These are phyloP conservation scores for Pseudocercospora macadamiae DNA, from an alignment of 2,329 filamentous ascomycete species.

Conservation along the genomic window DNA sequence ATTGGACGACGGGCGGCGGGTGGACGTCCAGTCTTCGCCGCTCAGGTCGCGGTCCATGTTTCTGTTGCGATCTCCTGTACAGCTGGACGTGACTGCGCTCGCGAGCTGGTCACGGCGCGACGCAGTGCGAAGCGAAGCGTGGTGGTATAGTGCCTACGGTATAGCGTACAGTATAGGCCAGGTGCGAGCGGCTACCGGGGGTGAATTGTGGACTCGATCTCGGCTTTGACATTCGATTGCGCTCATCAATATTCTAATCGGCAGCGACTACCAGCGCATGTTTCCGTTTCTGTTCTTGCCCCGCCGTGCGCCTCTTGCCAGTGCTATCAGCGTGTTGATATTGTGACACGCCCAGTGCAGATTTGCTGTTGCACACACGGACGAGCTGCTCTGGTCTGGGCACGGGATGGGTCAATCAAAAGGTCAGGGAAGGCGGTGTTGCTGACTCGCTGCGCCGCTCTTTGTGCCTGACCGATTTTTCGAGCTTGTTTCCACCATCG, in stretches of 20 bases:
- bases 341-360: not conserved
- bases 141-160: no score
- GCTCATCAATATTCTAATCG: no score
- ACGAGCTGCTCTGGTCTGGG: not conserved
- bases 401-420: not conserved
- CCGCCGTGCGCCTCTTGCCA: not conserved
- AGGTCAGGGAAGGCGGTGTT: constrained; percentile 4
- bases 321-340: not conserved
- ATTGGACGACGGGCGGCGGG: constrained; percentile 29
- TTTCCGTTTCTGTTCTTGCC: not conserved
- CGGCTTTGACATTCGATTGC: not conserved
- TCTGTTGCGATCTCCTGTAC: no score
- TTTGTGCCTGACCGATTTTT: not conserved
- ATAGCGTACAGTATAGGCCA: no score
- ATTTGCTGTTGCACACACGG: not conserved
- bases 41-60: not conserved
- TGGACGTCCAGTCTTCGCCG: not conserved
- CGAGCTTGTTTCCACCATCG: no score
- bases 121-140: no score
- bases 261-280: no score
- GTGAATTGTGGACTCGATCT: not conserved
- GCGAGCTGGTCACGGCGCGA: not conserved
- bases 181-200: not conserved
- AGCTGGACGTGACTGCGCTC: not conserved
- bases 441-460: constrained; percentile 3